Evolutionary conservation across 495 filamentous ascomycete genomes (phyloP), one percentile per base, ranked within the genome.

Genomic region (Neurospora sp.): DNA sequence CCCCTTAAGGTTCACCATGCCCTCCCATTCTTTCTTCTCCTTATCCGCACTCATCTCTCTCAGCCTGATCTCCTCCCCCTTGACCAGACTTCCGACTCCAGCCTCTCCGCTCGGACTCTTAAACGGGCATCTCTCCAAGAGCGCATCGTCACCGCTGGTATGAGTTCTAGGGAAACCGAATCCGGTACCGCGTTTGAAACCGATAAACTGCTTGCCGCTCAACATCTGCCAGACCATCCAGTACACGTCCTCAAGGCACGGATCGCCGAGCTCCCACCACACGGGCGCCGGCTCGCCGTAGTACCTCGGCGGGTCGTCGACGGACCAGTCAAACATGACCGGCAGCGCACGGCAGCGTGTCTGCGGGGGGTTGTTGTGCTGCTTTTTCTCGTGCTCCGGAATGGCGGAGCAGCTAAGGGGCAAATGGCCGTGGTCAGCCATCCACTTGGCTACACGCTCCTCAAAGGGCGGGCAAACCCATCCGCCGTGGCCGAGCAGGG

Each of bases 221-320:
- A 79, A 4, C 39, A 80, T 71, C 72, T 77, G 72, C 76, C 76
- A 80, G 20, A 71, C 71, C 78, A 80, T 76, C 73, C 74, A 76
- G 72, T 76, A 75, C 70, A 80, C 72, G 54, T 80, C 78, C 75
- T 80, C 78, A 12, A 76, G 71, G 69, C 46, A 72, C 16, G 78
- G 78, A 10, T 80, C 77, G 40, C 46, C 69, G 1, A 72, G 46
- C 66, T 77, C 76, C 31, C 27, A 39, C 78, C 78, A 80, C 27
- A 80, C 5, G 11, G 76, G 76, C 4, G 74, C 62, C 9, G 69
- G 44, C 37, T 77, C 76, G 62, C 78, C 78, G 35, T 62, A 76
- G 46, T 74, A 76, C 5, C 72, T 62, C 9, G 75, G 71, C 44
- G 69, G 70, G 11, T 42, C 38, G 9, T 44, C 62, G 40, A 37